Evolutionary conservation across 345 rosid genomes (phyloP), one percentile per base, ranked within the genome.

Genomic region (Dimocarpus longan): DNA sequence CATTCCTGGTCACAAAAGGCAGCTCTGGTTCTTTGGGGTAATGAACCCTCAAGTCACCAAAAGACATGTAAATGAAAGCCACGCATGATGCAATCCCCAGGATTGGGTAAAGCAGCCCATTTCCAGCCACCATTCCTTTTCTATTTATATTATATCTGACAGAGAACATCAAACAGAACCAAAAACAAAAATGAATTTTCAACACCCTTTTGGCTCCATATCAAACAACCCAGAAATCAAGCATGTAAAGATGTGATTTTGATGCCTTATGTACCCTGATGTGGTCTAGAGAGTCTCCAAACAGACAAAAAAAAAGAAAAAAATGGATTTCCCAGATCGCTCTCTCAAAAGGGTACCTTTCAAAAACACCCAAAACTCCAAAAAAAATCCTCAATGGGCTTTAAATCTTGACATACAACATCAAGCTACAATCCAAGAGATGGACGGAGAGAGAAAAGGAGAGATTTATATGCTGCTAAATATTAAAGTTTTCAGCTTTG

Each of bases 51-150:
- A 91, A 75, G 76, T 85, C 95, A 12, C 98, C 95, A 75, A 91
- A 89, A 1, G 94, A 92, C 89, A 95, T 77, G 79, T 90, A 92
- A 69, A 94, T 82, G 76, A 95, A 90, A 28, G 84, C 88, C 65
- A 91, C 84, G 74, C 98, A 95, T 16, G 93, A 88, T 6, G 95
- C 91, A 81, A 95, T 88, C 11, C 97, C 98, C 40, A 95, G 79
- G 86, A 94, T 87, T 68, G 99, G 97, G 80, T 80, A 80, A 64
- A 88, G 32, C 62, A 89, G 72, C 66, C 95, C 91, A 80, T 91
- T 90, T 68, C 91, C 93, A 2, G 86, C 85, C 70, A 84, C 81
- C 91, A 88, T 87, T 81, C 73, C 85, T 85, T 85, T 85, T 80
- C 78, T 78, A 64, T 74, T 12, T 59, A 26, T 46, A 57, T 82